A percentile compares a stretch with the other conserved stretches of the same genome.
These are phyloP conservation scores for Catharanthus roseus DNA, from an alignment of 257 asterid species.

Conservation along the genomic window DNA sequence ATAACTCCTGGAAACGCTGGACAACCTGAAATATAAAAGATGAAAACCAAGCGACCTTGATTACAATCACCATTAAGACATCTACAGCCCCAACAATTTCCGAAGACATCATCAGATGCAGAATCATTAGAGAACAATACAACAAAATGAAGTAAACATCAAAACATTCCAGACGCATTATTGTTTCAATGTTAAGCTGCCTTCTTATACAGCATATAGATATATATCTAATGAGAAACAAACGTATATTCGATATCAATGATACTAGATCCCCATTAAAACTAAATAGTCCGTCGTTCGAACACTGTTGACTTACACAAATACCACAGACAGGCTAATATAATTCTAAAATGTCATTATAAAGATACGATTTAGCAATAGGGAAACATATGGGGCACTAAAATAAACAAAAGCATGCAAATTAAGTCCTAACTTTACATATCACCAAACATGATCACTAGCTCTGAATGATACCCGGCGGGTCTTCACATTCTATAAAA, in stretches of 20 bases:
- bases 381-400: not conserved
- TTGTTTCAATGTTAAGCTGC: not conserved
- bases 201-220: not conserved
- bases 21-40: conserved; percentile 61
- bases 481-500: not conserved
- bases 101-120: not conserved
- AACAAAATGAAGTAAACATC: not conserved
- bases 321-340: too few species aligned
- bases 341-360: not conserved
- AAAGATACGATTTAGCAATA: not conserved
- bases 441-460: not conserved
- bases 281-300: not conserved
- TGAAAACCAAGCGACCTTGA: not conserved
- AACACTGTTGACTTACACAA: not conserved
- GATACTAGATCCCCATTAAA: not conserved
- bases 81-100: not conserved
- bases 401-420: not conserved
- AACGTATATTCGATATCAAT: not conserved
- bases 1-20: conserved; percentile 96
- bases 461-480: not conserved
- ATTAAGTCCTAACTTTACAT: not conserved
- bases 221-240: not conserved
- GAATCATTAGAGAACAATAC: not conserved
- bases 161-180: not conserved
- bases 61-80: not conserved